Evolutionary conservation across 2,329 filamentous ascomycete genomes (phyloP).

Genomic region (Samsoniella hepiali): DNA sequence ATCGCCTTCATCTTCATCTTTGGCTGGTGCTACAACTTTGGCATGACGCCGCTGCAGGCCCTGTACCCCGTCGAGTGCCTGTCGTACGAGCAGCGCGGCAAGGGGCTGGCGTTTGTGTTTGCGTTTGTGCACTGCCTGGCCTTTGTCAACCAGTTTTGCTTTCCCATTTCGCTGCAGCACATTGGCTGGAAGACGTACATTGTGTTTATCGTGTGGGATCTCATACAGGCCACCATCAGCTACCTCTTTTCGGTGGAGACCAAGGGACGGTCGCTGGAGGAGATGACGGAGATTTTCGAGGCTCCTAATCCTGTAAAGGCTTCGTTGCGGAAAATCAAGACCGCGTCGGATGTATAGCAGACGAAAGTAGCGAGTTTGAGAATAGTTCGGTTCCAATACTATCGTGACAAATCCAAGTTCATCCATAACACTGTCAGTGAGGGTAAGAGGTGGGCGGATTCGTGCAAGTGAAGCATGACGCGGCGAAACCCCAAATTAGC

Average conservation of each 20-base stretch:
- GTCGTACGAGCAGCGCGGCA: slow-evolving; percentile 37
- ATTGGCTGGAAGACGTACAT: slow-evolving; percentile 43
- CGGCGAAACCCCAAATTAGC: no score
- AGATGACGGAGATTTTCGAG: slow-evolving; percentile 28
- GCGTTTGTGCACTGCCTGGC: slow-evolving; percentile 31
- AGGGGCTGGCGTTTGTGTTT: slow-evolving; percentile 40
- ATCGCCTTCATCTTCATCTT: slow-evolving; percentile 42
- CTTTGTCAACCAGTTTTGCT: slow-evolving; percentile 37
- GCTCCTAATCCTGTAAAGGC: slow-evolving; percentile 22
- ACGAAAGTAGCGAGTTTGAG: no score
- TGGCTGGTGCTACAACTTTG: slow-evolving; percentile 41
- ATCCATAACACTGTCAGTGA: no score
- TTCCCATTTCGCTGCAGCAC: slow-evolving; percentile 42
- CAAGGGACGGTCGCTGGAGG: slow-evolving; percentile 27
- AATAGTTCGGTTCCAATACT: no score
- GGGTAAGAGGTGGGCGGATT: no score
- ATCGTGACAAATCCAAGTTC: no score
- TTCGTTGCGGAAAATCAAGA: slow-evolving; percentile 5
- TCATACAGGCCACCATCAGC: slow-evolving; percentile 5
- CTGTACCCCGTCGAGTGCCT: slow-evolving; percentile 43
- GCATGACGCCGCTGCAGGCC: slow-evolving; percentile 46
- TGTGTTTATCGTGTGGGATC: slow-evolving; percentile 26
- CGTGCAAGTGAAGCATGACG: no score
- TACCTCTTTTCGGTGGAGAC: slow-evolving; percentile 36
- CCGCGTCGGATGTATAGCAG: background rate